Conservation (phyloP, 331 rosid species). For the Dryas integrifolia region DNA sequence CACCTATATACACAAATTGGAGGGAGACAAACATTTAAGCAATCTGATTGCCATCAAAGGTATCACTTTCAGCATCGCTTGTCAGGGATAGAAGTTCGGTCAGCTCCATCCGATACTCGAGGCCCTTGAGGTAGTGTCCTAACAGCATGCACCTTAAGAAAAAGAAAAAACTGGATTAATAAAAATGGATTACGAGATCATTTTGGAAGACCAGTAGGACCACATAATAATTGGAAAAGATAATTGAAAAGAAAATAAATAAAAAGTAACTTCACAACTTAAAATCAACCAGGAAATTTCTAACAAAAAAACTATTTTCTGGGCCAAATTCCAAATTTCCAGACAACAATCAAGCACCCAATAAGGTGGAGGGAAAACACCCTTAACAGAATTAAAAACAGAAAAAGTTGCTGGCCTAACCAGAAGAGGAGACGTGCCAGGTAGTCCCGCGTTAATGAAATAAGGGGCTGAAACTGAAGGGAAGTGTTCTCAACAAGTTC, state of each 20-base stretch:
- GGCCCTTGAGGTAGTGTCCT: conserved; percentile 91
- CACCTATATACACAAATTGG: conserved; percentile 35
- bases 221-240: background rate
- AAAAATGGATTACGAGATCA: background rate
- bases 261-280: no score
- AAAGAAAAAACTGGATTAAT: background rate
- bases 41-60: conserved; percentile 24
- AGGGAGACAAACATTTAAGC: conserved; percentile 36
- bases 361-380: background rate
- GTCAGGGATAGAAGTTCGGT: conserved; percentile 62
- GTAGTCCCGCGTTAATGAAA: conserved; percentile 78
- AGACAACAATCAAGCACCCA: background rate
- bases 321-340: background rate
- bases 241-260: background rate
- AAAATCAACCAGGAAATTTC: no score
- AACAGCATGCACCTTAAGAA: conserved; percentile 77
- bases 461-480: conserved; percentile 74
- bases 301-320: no score
- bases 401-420: conserved; percentile 40
- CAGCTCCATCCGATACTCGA: conserved; percentile 81
- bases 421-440: conserved; percentile 92
- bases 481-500: conserved; percentile 85
- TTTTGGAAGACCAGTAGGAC: background rate
- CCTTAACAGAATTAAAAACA: background rate
- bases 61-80: conserved; percentile 39